These are phyloP conservation scores for Thuja plicata DNA, from an alignment of 83 land plant genomes.

Conservation along the genomic window DNA sequence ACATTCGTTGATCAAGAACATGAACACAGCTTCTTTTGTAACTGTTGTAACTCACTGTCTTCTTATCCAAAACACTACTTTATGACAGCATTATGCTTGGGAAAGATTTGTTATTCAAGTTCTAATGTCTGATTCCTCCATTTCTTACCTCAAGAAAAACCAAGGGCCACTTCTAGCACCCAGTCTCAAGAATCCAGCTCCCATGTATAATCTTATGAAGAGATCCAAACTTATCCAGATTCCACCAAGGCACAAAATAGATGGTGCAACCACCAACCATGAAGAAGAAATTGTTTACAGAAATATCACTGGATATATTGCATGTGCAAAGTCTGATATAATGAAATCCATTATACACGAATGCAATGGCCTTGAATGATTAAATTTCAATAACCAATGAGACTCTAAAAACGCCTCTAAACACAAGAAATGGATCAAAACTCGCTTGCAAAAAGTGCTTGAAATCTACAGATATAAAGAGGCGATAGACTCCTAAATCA, in stretches of 20 bases:
- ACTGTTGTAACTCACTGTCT: too few relatives aligned
- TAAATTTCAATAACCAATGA: conserved; percentile 89
- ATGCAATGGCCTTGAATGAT: conserved; percentile 90
- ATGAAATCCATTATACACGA: conserved; percentile 91
- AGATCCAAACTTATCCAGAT: too few relatives aligned
- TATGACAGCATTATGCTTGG: background rate
- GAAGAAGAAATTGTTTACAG: conserved; percentile 51
- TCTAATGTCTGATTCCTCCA: background rate
- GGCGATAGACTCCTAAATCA: too few relatives aligned
- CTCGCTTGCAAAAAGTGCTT: too few relatives aligned
- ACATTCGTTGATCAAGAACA: too few relatives aligned
- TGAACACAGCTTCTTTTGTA: too few relatives aligned
- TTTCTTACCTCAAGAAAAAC: background rate
- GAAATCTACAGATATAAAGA: too few relatives aligned
- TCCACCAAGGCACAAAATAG: conserved; percentile 66
- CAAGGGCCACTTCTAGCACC: conserved; percentile 3
- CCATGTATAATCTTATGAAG: too few relatives aligned
- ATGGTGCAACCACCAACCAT: conserved; percentile 54
- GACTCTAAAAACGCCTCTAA: too few relatives aligned
- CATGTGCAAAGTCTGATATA: conserved; percentile 89
- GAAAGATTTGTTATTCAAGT: background rate
- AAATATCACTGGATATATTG: conserved; percentile 89
- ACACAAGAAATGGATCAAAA: too few relatives aligned
- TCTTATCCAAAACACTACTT: too few relatives aligned
- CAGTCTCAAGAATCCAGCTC: conserved; percentile 66